Conservation (phyloP, 2,329 filamentous ascomycete genomes). For the Arthrobotrys iridis region DNA sequence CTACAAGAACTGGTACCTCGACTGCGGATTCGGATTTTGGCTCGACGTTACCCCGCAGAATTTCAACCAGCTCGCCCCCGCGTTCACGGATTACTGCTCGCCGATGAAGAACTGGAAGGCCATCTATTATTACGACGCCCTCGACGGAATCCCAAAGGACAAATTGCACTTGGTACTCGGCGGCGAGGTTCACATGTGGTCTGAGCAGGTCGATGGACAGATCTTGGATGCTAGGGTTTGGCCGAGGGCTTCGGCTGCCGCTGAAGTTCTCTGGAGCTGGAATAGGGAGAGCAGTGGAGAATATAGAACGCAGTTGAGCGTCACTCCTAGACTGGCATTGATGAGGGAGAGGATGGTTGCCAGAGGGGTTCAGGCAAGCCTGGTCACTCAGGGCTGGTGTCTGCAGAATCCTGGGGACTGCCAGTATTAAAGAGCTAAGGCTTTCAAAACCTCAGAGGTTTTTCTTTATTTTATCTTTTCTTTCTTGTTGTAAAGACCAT, state of each 20-base stretch:
- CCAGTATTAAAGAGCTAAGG: constrained; percentile 9
- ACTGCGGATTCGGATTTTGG: constrained; percentile 84
- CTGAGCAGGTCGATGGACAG: constrained; percentile 78
- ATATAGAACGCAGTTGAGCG: constrained; percentile 77
- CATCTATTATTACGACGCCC: constrained; percentile 81
- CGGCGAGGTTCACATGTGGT: constrained; percentile 84
- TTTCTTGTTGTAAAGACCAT: background rate
- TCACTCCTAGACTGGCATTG: constrained; percentile 75
- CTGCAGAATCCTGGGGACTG: constrained; percentile 57
- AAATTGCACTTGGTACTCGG: constrained; percentile 76
- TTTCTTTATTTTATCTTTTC: background rate
- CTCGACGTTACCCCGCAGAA: constrained; percentile 71
- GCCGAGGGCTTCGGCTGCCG: constrained; percentile 78
- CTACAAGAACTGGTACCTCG: constrained; percentile 84
- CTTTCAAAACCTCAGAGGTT: background rate
- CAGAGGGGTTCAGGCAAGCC: constrained; percentile 71
- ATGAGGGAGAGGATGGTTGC: constrained; percentile 79
- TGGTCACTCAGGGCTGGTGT: constrained; percentile 58
- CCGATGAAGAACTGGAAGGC: constrained; percentile 84
- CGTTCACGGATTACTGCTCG: constrained; percentile 82
- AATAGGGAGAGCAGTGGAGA: constrained; percentile 71
- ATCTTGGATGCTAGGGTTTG: constrained; percentile 80
- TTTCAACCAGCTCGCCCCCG: constrained; percentile 73
- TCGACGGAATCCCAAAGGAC: constrained; percentile 70
- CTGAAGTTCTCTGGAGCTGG: constrained; percentile 83